Evolutionary conservation across 2,329 filamentous ascomycete genomes (phyloP).

Genomic region (Botryosphaeria dothidea): DNA sequence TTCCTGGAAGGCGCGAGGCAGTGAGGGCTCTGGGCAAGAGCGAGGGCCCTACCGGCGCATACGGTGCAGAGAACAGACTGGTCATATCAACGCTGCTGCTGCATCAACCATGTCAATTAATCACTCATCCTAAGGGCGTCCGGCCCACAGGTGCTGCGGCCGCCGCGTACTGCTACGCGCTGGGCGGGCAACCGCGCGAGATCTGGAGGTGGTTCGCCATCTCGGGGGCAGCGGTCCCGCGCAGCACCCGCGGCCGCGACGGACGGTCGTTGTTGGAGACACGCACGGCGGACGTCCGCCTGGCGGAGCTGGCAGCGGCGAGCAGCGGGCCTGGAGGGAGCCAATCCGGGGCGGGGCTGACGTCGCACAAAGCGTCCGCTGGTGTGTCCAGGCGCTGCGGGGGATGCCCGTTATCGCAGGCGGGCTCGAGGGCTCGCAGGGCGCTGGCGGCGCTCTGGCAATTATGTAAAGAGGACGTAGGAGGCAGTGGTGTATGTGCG

Average conservation of each 20-base stretch:
- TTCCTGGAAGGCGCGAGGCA: slow-evolving; percentile 16
- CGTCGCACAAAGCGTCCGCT: not conserved
- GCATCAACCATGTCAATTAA: slow-evolving; percentile 16
- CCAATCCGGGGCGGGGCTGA: not conserved
- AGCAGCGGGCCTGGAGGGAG: not conserved
- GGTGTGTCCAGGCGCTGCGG: slow-evolving; percentile 2
- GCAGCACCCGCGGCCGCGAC: not conserved
- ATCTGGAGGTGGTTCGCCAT: not conserved
- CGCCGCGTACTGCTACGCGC: not conserved
- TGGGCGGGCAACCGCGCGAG: not conserved
- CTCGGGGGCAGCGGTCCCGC: not conserved
- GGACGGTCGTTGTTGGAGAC: not conserved
- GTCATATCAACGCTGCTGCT: slow-evolving; percentile 10
- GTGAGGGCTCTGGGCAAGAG: not conserved
- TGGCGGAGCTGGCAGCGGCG: not conserved
- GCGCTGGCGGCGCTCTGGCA: not conserved
- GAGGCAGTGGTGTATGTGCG: not conserved
- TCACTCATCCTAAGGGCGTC: not conserved
- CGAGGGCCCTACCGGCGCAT: slow-evolving; percentile 1
- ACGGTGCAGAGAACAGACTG: slow-evolving; percentile 9
- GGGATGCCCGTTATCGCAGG: slow-evolving; percentile 10
- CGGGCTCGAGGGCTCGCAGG: not conserved
- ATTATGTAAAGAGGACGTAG: slow-evolving; percentile 15
- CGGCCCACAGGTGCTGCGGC: not conserved
- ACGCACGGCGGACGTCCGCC: not conserved